These are phyloP conservation scores for Scheffersomyces titani DNA, from an alignment of 1,139 yeast genomes.

Conservation along the genomic window DNA sequence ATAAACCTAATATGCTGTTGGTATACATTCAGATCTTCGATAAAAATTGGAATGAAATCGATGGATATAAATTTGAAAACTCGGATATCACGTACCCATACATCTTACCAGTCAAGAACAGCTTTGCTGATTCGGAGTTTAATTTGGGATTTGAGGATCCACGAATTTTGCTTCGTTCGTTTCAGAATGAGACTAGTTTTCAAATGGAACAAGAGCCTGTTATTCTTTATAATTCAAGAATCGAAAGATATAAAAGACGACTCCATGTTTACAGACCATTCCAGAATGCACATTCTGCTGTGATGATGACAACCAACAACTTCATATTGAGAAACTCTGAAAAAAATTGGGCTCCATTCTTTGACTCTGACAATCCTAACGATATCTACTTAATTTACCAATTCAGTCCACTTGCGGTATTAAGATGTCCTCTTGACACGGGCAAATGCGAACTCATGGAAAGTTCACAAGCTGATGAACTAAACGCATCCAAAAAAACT, in stretches of 20 bases:
- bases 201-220: conserved; percentile 14
- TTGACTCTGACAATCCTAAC: conserved; percentile 5
- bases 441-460: conserved; percentile 14
- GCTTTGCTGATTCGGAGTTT: conserved; percentile 8
- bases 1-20: conserved; percentile 14
- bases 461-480: conserved; percentile 4
- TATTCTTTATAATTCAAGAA: conserved; percentile 11
- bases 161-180: conserved; percentile 10
- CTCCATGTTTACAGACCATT: conserved; percentile 14
- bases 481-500: conserved; percentile 9
- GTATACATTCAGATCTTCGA: conserved; percentile 16
- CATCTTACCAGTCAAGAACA: conserved; percentile 8
- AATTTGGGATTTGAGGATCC: conserved; percentile 15
- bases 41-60: conserved; percentile 15
- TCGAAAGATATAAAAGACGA: conserved; percentile 10
- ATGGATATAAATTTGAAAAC: conserved; percentile 5
- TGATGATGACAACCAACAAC: not conserved
- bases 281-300: conserved; percentile 1
- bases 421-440: conserved; percentile 15
- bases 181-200: conserved; percentile 5
- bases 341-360: conserved; percentile 17
- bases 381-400: conserved; percentile 18
- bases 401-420: conserved; percentile 18
- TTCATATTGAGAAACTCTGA: conserved; percentile 11
- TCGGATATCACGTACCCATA: conserved; percentile 6